Percentiles rank a stretch among this genome's conserved stretches.
Conservation (phyloP, 2,329 filamentous ascomycete genomes). For the Beauveria varroae region DNA sequence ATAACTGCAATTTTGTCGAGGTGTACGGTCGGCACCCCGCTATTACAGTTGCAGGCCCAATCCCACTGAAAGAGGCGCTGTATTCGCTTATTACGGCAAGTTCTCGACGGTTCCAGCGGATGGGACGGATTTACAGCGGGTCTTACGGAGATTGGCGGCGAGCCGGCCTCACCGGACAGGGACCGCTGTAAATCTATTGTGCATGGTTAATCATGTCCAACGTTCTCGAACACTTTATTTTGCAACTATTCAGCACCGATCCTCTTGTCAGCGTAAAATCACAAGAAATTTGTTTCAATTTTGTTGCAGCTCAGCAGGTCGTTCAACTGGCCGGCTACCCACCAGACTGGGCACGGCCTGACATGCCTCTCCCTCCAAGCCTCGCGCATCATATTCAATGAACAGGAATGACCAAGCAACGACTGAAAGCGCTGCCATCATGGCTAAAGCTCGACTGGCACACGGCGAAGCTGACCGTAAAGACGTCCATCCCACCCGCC, state of each 20-base stretch:
- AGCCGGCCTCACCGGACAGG: background rate
- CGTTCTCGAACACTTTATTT: too few species aligned
- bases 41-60: background rate
- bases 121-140: background rate
- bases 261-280: too few species aligned
- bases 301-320: too few species aligned
- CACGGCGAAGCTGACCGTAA: slow-evolving; percentile 1
- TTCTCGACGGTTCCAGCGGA: background rate
- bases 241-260: background rate
- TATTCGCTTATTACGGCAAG: background rate
- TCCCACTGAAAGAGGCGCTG: background rate
- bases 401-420: slow-evolving; percentile 11
- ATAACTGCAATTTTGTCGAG: background rate
- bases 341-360: background rate
- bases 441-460: slow-evolving; percentile 1
- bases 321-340: too few species aligned
- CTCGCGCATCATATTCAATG: too few species aligned
- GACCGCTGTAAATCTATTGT: background rate
- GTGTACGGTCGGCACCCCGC: background rate
- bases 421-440: background rate
- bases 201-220: background rate
- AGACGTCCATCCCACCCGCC: slow-evolving; percentile 5
- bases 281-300: background rate
- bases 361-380: background rate
- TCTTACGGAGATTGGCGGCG: background rate